phyloP scores from a whole-genome alignment of 1,284 basidiomycete genomes.

The Gomphus bonarii region DNA sequence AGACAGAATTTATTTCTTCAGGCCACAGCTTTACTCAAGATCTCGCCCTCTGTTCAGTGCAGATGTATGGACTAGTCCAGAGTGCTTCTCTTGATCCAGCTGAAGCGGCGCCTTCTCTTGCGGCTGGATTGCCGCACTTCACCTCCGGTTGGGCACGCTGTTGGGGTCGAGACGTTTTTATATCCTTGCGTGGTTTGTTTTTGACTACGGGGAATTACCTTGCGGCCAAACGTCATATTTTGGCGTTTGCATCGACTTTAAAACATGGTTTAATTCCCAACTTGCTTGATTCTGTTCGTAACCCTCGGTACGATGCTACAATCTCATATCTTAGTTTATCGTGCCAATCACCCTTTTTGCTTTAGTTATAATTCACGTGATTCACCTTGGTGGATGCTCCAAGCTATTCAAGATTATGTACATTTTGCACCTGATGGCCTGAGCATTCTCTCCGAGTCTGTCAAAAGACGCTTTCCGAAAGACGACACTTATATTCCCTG shows the following conservation, averaged over 20 bases:
- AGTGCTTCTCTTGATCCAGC: conserved; percentile 77
- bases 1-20: conserved; percentile 72
- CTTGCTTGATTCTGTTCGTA: conserved; percentile 78
- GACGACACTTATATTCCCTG: conserved; percentile 92
- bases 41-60: conserved; percentile 77
- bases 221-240: conserved; percentile 78
- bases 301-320: conserved; percentile 49
- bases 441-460: conserved; percentile 67
- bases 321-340: conserved; percentile 16
- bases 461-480: conserved; percentile 87
- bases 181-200: conserved; percentile 86
- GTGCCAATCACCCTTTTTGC: neutral
- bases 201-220: conserved; percentile 85
- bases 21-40: conserved; percentile 87
- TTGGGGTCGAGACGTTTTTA: conserved; percentile 97
- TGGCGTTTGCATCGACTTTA: conserved; percentile 79
- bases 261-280: conserved; percentile 92
- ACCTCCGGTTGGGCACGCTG: conserved; percentile 84
- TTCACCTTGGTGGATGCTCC: conserved; percentile 97
- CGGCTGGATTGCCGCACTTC: conserved; percentile 94
- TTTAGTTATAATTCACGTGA: conserved; percentile 82
- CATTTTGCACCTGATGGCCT: conserved; percentile 78
- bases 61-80: conserved; percentile 86
- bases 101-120: conserved; percentile 67
- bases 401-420: conserved; percentile 95